These are phyloP conservation scores for Rosellinia necatrix DNA, from an alignment of 2,329 filamentous ascomycete genomes.

Conservation along the genomic window DNA sequence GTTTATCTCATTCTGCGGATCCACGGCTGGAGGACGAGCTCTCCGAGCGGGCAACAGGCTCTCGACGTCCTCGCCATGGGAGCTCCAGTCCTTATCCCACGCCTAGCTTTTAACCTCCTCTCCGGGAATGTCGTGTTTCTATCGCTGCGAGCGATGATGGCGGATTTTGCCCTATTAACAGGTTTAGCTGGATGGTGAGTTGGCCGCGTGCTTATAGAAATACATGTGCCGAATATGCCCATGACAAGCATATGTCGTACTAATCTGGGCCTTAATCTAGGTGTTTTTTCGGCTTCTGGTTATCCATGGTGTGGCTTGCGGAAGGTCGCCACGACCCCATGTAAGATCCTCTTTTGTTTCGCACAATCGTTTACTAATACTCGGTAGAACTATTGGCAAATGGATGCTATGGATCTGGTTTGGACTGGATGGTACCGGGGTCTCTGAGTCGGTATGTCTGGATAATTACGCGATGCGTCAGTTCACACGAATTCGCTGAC, in stretches of 20 bases:
- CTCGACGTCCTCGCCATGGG: constrained; percentile 80
- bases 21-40: constrained; percentile 60
- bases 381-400: constrained; percentile 69
- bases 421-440: constrained; percentile 74
- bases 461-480: background rate
- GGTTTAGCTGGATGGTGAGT: constrained; percentile 70
- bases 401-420: constrained; percentile 98
- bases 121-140: constrained; percentile 86
- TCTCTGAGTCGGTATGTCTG: constrained; percentile 56
- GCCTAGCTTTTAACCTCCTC: constrained; percentile 80
- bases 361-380: constrained; percentile 20
- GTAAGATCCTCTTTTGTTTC: constrained; percentile 41
- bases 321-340: constrained; percentile 65
- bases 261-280: constrained; percentile 25
- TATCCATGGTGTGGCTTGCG: constrained; percentile 79
- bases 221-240: background rate
- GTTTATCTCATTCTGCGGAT: constrained; percentile 71
- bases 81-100: constrained; percentile 76
- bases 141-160: constrained; percentile 81
- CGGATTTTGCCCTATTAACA: constrained; percentile 79
- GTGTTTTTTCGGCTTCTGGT: constrained; percentile 80
- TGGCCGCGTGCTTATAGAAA: background rate
- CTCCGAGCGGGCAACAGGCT: constrained; percentile 64
- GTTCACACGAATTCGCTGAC: background rate
- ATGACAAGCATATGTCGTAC: background rate